These are phyloP conservation scores for Naganishia vishniacii DNA, from an alignment of 768 basidiomycete species.

Conservation along the genomic window DNA sequence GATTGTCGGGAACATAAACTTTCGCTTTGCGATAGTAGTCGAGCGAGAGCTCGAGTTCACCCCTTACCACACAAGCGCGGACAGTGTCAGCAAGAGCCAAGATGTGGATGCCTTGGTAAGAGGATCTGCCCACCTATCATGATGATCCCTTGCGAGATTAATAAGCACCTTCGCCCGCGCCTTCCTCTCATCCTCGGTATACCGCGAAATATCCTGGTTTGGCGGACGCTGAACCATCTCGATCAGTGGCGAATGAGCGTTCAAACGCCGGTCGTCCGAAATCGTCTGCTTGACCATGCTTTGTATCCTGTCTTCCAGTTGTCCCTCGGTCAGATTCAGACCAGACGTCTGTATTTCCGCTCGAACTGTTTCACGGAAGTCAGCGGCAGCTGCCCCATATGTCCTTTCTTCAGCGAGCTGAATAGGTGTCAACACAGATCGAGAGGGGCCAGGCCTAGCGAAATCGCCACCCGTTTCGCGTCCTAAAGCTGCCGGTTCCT, in stretches of 20 bases:
- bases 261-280: slow-evolving; percentile 60
- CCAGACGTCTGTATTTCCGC: slow-evolving; percentile 1
- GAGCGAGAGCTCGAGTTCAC: slow-evolving; percentile 71
- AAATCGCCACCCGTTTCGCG: slow-evolving; percentile 46
- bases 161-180: slow-evolving; percentile 77
- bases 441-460: background rate
- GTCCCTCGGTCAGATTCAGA: slow-evolving; percentile 9
- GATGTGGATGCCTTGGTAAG: no score
- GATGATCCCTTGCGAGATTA: slow-evolving; percentile 72
- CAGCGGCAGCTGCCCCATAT: background rate
- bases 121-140: slow-evolving; percentile 73
- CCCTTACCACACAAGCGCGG: slow-evolving; percentile 54
- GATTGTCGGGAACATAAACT: slow-evolving; percentile 76
- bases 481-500: slow-evolving; percentile 28
- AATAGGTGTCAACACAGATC: background rate
- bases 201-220: slow-evolving; percentile 59
- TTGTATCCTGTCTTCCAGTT: slow-evolving; percentile 22
- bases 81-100: background rate
- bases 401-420: background rate
- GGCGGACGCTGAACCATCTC: slow-evolving; percentile 53
- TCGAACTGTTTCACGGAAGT: background rate
- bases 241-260: slow-evolving; percentile 61
- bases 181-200: slow-evolving; percentile 65
- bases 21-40: slow-evolving; percentile 77
- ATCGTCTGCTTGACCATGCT: slow-evolving; percentile 17